Evolutionary conservation across 192 early-diverging fungal species (phyloP), one percentile per base, ranked within the genome.

Genomic region (Mortierella antarctica): DNA sequence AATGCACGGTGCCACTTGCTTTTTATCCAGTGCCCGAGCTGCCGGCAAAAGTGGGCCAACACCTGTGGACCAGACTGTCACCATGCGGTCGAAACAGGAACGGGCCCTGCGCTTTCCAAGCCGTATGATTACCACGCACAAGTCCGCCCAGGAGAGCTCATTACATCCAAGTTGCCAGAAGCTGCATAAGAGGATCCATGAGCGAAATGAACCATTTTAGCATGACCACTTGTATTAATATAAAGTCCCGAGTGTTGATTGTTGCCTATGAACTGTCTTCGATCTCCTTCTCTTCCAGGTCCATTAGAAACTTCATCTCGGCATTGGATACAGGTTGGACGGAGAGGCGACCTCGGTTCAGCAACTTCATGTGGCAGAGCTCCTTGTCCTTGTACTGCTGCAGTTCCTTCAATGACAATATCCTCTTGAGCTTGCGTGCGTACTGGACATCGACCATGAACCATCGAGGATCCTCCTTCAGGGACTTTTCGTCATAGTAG

Each of bases 361-460:
- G 67, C 15, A 96, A 83, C 1, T 65, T 84, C 94, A 96, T 95
- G 10, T 86, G 81, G 12, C 71, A 74, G 3, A 96, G 79, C 13
- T 83, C 74, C 21, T 50, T 69, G 42, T 83, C 70, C 39, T 73
- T 82, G 71, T 86, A 76, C 15, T 67, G 40, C 68, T 96, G 92
- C 15, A 96, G 80, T 59, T 92, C 89, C 51, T 91, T 90, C 6
- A 96, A 78, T 12, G 91, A 66, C 8, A 96, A 59, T 7, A 92
- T 63, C 15, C 89, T 75, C 7, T 69, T 74, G 47, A 95, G 86
- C 57, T 91, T 92, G 56, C 86, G 75, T 41, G 90, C 90, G 68
- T 91, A 94, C 64, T 94, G 84, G 55, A 96, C 91, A 71, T 95
- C 92, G n/a, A 92, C 92, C 91, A 93, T 95, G 73, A 86, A 94